A percentile compares a stretch with the other conserved stretches of the same genome.
phyloP scores from a whole-genome alignment of 495 filamentous ascomycete genomes.

The Paragyromitra xinjiangensis region DNA sequence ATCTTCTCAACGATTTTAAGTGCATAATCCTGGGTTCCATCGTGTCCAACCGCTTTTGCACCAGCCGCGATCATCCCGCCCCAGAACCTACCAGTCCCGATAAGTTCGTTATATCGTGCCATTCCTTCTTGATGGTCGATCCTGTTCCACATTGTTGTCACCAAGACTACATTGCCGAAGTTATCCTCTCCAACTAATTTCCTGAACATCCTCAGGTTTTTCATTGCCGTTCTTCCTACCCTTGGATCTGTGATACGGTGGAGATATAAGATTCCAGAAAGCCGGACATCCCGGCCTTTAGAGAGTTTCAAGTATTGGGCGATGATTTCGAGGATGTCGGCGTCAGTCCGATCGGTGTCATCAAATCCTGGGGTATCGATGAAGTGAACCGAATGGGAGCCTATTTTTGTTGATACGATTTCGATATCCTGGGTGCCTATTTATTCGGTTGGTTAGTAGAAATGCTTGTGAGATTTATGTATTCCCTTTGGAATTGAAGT shows the following conservation, averaged over 20 bases:
- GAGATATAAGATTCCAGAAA: slow-evolving; percentile 57
- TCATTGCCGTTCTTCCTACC: slow-evolving; percentile 43
- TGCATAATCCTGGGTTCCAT: background rate
- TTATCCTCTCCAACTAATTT: slow-evolving; percentile 36
- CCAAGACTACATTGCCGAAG: slow-evolving; percentile 43
- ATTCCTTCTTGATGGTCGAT: background rate
- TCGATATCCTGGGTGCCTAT: slow-evolving; percentile 48
- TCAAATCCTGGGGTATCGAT: slow-evolving; percentile 66
- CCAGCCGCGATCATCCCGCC: slow-evolving; percentile 14
- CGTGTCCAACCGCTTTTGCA: background rate
- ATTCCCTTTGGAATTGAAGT: background rate
- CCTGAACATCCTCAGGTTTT: slow-evolving; percentile 55
- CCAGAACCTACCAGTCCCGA: slow-evolving; percentile 4
- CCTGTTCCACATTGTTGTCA: slow-evolving; percentile 50
- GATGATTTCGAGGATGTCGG: slow-evolving; percentile 60
- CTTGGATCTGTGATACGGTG: slow-evolving; percentile 52
- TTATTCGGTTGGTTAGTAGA: background rate
- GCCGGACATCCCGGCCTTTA: slow-evolving; percentile 49
- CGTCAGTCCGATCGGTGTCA: slow-evolving; percentile 61
- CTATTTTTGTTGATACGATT: slow-evolving; percentile 38
- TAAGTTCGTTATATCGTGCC: background rate
- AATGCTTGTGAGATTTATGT: background rate
- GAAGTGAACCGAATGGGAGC: slow-evolving; percentile 55
- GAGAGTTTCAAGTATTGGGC: slow-evolving; percentile 55
- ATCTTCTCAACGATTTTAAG: background rate